Percentiles rank a stretch among this genome's conserved stretches.
Evolutionary conservation across 805 yeast genomes (phyloP).

Genomic region (Barnettozyma populi): DNA sequence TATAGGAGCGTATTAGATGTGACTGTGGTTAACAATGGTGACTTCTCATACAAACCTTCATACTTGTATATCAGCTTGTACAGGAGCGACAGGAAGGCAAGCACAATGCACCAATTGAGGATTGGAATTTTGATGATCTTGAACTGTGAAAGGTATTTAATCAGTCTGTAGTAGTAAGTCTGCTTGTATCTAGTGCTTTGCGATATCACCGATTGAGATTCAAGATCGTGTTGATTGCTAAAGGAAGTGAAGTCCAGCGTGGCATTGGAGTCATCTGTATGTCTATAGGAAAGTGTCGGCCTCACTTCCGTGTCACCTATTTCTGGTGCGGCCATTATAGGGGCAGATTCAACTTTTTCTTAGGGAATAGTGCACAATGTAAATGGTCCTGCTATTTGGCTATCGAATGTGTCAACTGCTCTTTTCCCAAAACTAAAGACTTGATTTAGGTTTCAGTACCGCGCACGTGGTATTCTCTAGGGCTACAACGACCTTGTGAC

Average conservation of each 20-base stretch:
- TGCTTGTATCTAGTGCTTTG: conserved; percentile 13
- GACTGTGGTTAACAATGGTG: conserved; percentile 71
- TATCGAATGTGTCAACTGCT: neutral
- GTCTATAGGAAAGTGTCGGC: neutral
- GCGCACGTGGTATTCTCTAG: neutral
- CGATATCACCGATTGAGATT: conserved; percentile 1
- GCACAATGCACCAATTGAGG: conserved; percentile 48
- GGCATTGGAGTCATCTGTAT: neutral
- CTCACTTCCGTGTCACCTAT: neutral
- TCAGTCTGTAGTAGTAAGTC: conserved; percentile 15
- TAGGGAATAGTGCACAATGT: too few relatives aligned
- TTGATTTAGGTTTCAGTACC: neutral
- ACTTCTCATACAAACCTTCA: conserved; percentile 53
- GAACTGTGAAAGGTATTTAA: conserved; percentile 21
- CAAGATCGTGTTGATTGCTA: conserved; percentile 1
- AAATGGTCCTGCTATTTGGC: too few relatives aligned
- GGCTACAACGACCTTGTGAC: neutral
- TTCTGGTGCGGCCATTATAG: neutral
- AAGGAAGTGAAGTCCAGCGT: conserved; percentile 3
- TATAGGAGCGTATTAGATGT: conserved; percentile 74
- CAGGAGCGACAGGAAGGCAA: conserved; percentile 43
- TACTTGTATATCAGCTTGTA: conserved; percentile 52
- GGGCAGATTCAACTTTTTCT: neutral
- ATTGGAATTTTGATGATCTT: conserved; percentile 48
- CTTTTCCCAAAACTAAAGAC: neutral